These are phyloP conservation scores for Malus fusca DNA, from an alignment of 306 rosid genomes.

Conservation along the genomic window DNA sequence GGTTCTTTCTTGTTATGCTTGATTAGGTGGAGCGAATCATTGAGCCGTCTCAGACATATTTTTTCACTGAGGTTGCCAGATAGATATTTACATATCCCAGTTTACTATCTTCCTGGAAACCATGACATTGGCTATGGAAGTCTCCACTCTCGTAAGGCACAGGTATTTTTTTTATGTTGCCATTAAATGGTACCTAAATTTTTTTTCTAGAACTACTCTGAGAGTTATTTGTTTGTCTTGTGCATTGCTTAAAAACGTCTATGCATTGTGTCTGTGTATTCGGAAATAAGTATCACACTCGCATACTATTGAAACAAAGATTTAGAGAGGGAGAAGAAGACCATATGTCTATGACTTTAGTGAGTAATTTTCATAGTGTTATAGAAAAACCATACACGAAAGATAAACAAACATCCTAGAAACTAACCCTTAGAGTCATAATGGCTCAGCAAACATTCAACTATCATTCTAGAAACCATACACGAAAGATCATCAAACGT, in stretches of 20 bases:
- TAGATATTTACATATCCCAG: constrained; percentile 33
- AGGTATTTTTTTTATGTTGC: constrained; percentile 34
- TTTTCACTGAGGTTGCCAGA: constrained; percentile 49
- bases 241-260: not conserved
- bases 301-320: not conserved
- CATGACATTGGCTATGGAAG: constrained; percentile 77
- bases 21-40: constrained; percentile 69
- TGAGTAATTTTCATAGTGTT: not conserved
- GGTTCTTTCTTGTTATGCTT: not conserved
- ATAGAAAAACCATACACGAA: not conserved
- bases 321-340: not conserved
- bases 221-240: not conserved
- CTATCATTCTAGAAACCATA: too few species aligned
- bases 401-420: not conserved
- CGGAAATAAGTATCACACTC: not conserved
- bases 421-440: not conserved
- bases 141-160: constrained; percentile 37
- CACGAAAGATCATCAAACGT: too few species aligned
- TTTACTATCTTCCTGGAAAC: constrained; percentile 64
- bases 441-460: too few species aligned
- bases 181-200: constrained; percentile 4
- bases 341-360: not conserved
- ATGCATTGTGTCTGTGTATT: not conserved
- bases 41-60: constrained; percentile 57
- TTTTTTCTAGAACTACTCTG: not conserved